phyloP scores from a whole-genome alignment of 2,329 filamentous ascomycete species.

The Aspergillus persii region DNA sequence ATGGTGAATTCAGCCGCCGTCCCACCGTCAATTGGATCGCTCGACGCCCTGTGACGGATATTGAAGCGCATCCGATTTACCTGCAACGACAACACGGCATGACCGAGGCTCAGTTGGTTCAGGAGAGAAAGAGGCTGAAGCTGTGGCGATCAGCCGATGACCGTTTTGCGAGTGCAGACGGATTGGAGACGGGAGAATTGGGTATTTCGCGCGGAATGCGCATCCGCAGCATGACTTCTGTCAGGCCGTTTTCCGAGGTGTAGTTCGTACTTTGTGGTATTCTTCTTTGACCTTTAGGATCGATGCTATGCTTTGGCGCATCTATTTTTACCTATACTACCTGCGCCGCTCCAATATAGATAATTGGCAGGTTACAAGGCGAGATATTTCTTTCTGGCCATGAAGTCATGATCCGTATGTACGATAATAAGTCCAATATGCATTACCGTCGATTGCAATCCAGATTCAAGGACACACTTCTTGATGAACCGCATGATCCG shows the following conservation, averaged over 20 bases:
- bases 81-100: not conserved
- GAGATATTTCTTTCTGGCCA: not conserved
- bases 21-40: not conserved
- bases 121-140: not conserved
- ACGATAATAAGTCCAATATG: not conserved
- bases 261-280: conserved; percentile 1
- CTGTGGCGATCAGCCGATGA: conserved; percentile 11
- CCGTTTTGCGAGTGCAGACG: conserved; percentile 33
- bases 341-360: not conserved
- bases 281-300: not conserved
- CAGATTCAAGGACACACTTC: conserved; percentile 15
- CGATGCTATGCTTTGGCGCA: not conserved
- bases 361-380: not conserved
- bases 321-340: not conserved
- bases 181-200: conserved; percentile 24
- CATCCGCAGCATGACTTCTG: conserved; percentile 24
- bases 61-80: not conserved
- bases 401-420: not conserved
- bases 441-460: not conserved
- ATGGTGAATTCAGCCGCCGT: not conserved
- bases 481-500: conserved; percentile 31
- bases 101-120: not conserved
- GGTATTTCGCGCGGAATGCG: conserved; percentile 25
- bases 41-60: not conserved
- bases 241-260: conserved; percentile 32